Percentiles rank a stretch among this genome's conserved stretches.
These are phyloP conservation scores for Bipolaris bicolor DNA, from an alignment of 2,329 filamentous ascomycete genomes.

Conservation along the genomic window DNA sequence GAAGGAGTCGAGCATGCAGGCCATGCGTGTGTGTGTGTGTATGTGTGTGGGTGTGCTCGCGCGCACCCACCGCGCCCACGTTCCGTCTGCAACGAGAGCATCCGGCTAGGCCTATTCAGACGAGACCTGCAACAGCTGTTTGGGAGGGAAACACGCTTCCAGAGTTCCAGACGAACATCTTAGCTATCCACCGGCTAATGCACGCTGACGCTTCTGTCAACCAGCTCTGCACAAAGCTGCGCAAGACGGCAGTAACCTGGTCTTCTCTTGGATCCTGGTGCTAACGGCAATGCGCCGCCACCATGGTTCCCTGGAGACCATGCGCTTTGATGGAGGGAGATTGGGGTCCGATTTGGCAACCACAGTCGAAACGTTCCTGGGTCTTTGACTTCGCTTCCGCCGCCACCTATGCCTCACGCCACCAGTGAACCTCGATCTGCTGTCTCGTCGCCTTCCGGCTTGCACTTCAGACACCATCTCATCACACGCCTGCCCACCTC, in stretches of 20 bases:
- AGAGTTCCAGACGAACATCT: conserved; percentile 32
- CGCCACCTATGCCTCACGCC: conserved; percentile 2
- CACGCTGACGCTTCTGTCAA: conserved; percentile 20
- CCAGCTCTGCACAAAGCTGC: conserved; percentile 1
- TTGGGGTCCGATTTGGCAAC: conserved; percentile 1
- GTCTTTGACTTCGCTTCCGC: conserved; percentile 2
- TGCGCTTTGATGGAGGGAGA: conserved; percentile 5
- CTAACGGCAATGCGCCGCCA: neutral
- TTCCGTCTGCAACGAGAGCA: conserved; percentile 13
- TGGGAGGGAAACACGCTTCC: conserved; percentile 31
- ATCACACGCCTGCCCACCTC: neutral
- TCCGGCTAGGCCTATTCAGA: conserved; percentile 10
- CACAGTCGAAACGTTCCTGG: conserved; percentile 6
- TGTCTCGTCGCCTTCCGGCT: neutral
- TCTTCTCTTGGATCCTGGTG: conserved; percentile 8
- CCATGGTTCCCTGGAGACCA: neutral
- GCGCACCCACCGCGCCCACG: too few relatives aligned
- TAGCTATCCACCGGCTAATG: conserved; percentile 17
- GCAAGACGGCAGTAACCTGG: neutral
- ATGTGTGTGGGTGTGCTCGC: neutral
- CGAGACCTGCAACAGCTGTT: conserved; percentile 19
- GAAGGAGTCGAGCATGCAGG: conserved; percentile 11
- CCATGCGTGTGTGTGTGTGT: conserved; percentile 12
- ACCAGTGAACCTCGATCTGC: conserved; percentile 6
- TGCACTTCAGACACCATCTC: neutral